Evolutionary conservation across 805 yeast genomes (phyloP), one percentile per base, ranked within the genome.

Genomic region (Saturnispora halmiae): DNA sequence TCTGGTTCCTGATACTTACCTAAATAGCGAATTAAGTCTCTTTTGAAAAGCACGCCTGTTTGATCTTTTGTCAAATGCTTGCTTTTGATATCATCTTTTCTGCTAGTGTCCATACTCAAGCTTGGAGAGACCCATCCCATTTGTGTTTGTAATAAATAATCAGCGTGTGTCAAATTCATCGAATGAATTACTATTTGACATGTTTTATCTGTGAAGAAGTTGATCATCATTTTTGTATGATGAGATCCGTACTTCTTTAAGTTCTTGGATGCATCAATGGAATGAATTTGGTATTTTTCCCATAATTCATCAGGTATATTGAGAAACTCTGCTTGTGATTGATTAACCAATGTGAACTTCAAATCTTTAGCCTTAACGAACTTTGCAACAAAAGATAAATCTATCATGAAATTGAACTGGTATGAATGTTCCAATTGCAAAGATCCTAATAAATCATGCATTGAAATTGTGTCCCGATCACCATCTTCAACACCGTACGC

Each of bases 181-280:
- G 85, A 73, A 55, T 79, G 73, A 19, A 80, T 60, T 18, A 73
- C 73, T 0, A 81, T 55, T 51, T 73, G 77, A 25, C 69, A 55
- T 0, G 68, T 56, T 14, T 60, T 61, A 46, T 72, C 73, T 2
- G 53, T 53, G 50, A 65, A 76, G 43, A 70, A 60, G 50, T 79
- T 79, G 11, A 81, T 59, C 66, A 80, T 75, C 70, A 80, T 60
- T 52, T 81, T 81, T 1, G 84, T 69, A 54, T 81, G 90, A 54
- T 81, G 87, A 3, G 70, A 63, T 0, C 73, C 59, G 49, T 46
- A 71, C 15, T 60, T 66, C 1, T 49, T 46, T 9, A 55, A 38
- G 13, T 44, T 46, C 16, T 41, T 40, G 8, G 54, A 42, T 1
- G 70, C 63, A 31, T 58, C 58, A 6, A 65, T 41, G 9, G 54